Percentiles rank a stretch among this genome's conserved stretches.
These are phyloP conservation scores for Leccinum pachyderme DNA, from an alignment of 1,284 basidiomycete genomes.

Conservation along the genomic window DNA sequence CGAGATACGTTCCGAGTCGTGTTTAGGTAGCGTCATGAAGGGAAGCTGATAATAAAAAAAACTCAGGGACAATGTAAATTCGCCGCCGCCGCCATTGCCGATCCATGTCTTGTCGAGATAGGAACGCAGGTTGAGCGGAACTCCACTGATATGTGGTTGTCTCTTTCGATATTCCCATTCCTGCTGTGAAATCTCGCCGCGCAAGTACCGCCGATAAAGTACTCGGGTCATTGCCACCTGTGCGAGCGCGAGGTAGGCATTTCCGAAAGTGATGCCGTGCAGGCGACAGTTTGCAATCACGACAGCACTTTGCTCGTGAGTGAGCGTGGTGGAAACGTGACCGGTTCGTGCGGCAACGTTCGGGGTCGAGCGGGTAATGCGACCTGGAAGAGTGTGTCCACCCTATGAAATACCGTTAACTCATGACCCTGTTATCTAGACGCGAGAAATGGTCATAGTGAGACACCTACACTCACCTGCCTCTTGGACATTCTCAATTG, in stretches of 20 bases:
- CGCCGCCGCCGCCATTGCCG: conserved; percentile 42
- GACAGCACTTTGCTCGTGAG: conserved; percentile 24
- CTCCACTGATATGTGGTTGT: conserved; percentile 47
- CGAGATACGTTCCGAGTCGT: conserved; percentile 6
- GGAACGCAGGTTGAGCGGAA: conserved; percentile 51
- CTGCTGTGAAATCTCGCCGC: conserved; percentile 44
- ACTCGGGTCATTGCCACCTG: conserved; percentile 57
- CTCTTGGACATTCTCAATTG: conserved; percentile 33
- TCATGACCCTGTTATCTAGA: not conserved
- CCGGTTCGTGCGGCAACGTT: conserved; percentile 39
- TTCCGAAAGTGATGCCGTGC: conserved; percentile 49
- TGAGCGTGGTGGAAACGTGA: conserved; percentile 23
- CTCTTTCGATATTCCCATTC: conserved; percentile 54
- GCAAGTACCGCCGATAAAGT: conserved; percentile 46
- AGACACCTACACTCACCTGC: conserved; percentile 26
- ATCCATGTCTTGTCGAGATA: conserved; percentile 51
- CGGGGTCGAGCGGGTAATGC: conserved; percentile 35
- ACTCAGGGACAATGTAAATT: conserved; percentile 44
- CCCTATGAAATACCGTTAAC: conserved; percentile 38
- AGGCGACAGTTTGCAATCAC: conserved; percentile 41
- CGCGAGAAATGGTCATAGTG: not conserved
- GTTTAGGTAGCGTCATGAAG: conserved; percentile 47
- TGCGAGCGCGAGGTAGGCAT: conserved; percentile 46
- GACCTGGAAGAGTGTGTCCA: conserved; percentile 54
- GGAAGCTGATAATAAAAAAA: conserved; percentile 47